Evolutionary conservation across 2,329 filamentous ascomycete species (phyloP), one percentile per base, ranked within the genome.

Genomic region (Elsinoe perseae): DNA sequence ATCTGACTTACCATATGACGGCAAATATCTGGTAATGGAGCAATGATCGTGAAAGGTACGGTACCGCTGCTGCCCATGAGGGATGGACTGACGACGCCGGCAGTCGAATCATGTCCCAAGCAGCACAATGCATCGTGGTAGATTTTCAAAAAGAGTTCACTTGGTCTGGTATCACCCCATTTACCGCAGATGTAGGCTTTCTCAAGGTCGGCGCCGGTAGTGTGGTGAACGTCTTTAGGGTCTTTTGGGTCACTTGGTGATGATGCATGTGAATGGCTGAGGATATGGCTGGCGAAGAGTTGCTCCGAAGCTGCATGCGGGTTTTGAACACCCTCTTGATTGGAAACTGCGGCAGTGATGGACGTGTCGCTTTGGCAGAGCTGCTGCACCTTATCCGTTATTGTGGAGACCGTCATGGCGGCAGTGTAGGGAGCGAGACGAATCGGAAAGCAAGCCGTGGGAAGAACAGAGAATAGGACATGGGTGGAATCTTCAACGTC

Each of bases 21-120:
- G 59, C 81, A 81, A 25, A 90, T 81, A 65, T 91, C 87, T 0
- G 84, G 82, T 20, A 87, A 77, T 62, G 80, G 79, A 0, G 81
- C 84, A 25, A 91, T 81, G 38, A 89, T 78, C 0, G 84, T 86
- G 60, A 91, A 68, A 0, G 86, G 86, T 7, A 86, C 70, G 0
- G 80, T 79, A 2, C 87, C 87, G 58, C 74, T 76, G 60, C 77
- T 81, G 50, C 82, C 83, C 67, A 79, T 75, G 55, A 85, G 69
- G 23, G 77, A 76, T 9, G 82, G 83, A 18, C 76, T 83, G 43
- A 83, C 78, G 61, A 81, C 74, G 2, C 77, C 81, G 0, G 71
- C 70, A 21, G 74, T 63, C 0, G 77, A 75, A 61, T 82, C 74
- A 18, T 76, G 69, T 2, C 82, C 73, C 0, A 85, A 66, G 3